Base-by-base conservation (phyloP, 768 basidiomycete species). In the Suillus bovinus region DNA sequence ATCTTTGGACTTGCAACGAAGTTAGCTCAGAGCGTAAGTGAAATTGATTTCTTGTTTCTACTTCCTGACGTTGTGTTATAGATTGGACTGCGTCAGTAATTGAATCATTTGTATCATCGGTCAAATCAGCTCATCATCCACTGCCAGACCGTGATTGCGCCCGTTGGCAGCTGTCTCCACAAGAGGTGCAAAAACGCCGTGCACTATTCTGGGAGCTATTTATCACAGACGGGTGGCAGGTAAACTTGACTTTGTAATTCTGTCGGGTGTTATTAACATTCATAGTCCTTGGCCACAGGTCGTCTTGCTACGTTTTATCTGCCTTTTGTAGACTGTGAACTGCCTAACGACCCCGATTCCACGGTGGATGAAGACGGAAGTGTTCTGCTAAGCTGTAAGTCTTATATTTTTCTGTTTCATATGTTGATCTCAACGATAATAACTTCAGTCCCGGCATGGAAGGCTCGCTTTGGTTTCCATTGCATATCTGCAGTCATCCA, bases 141-240 rank as follows among this genome's bases (percentile, higher is more conserved):
- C 17, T 2, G 24, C 47, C 60, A 90, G 88, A 90, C 67, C 86
- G 87, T 9, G 88, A 90, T 69, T 87, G 86, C 69, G 88, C 88
- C 6, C 80, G 89, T 34, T 90, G 88, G 87, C 82, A 84, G 41
- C 71, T 90, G 22, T 65, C 82, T 6, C 80, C 81, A 4, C 78
- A 80, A 1, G 88, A 88, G 68, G 86, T 89, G 5, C 87, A 90
- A 75, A 89, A 89, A 70, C 82, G 89, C 5, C 81, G 88, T 34
- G 82, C 85, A 1, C 70, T 90, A 27, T 90, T 90, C 67, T 90
- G 89, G 89, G 88, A 90, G 63, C 63, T 90, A 33, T 89, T 88
- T 66, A 86, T 89, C 65, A 87, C 88, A 0, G 88, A 90, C 70
- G 85, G 85, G 63, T 90, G 88, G 87, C 87, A 88, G 81, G 89